Base-by-base conservation (phyloP, 2,329 filamentous ascomycete species). In the Colletotrichum viniferum region DNA sequence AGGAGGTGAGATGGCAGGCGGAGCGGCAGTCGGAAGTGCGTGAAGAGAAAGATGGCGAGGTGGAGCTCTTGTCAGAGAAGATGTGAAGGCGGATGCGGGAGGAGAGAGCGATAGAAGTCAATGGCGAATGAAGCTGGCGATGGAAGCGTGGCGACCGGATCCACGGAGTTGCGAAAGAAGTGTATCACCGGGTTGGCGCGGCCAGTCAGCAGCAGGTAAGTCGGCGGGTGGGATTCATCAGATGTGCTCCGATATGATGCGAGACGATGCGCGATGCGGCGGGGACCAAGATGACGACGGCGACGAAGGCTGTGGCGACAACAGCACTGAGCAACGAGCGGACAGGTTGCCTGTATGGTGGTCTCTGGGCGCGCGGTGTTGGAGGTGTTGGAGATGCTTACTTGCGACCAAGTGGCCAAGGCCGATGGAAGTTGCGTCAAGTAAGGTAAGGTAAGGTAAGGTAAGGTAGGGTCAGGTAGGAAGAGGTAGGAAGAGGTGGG, bases 81-180 rank as follows among this genome's bases (percentile, higher is more conserved):
- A 36, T 36, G 34, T 36, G 28, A 32, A 61, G 56, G 26, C 21
- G 21, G 24, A 4, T 26, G 21, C 21, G 24, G 24, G 56, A 32
- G 14, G 56, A 8, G n/a, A 21, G 21, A 28, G 36, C 6, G 60
- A 62, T 21, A 10, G 62, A 64, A 21, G 28, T 32, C 64, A 28
- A 58, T 9, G 38, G 32, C 65, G 55, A 69, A 26, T 36, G 34
- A 26, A 24, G 38, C 68, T 63, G 70, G 65, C 70, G 64, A 73
- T 60, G 7, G 58, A 38, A 73, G 64, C 70, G 70, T 73, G 56
- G 64, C 64, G 55, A 69, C 36, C 58, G 70, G 38, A 55, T 73
- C 64, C 65, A 69, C 70, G 70, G 56, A 32, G 30, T 30, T 38
- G 71, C 58, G 43, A 48, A 60, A 66, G 55, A 55, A 36, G 60